Base-by-base conservation (phyloP, 331 rosid species). In the Erythrophleum ivorense region DNA sequence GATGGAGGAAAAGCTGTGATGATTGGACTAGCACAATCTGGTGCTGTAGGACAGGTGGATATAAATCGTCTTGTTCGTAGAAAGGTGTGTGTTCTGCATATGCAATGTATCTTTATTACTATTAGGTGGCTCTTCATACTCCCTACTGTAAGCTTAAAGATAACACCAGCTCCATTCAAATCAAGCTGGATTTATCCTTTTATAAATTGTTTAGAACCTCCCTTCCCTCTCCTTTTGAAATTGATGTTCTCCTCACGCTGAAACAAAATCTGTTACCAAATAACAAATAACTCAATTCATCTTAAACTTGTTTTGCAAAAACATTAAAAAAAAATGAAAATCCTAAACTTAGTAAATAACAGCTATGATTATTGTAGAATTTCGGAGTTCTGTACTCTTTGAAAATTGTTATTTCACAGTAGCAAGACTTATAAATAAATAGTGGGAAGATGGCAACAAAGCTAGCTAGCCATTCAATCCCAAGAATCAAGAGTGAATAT, bases 1-100 rank as follows among this genome's bases (percentile, higher is more conserved):
- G 98, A 91, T 84, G 99, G 99, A 84, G 99, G 99, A 76, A 95
- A 89, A 87, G 99, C 98, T 9, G 98, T 95, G 72, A 93, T 95
- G 94, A 88, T 95, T 80, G 99, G 99, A 81, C 91, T 95, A 53
- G 88, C 96, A 11, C 77, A 79, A 85, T 78, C 94, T 29, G 98
- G 97, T 83, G 86, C 93, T 10, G 79, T 93, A 18, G 99, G 99
- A 82, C 86, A 93, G 89, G 81, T 95, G 76, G 99, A 95, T 64
- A 95, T 95, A 78, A 95, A 95, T 80, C 93, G 90, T 63, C 98
- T 95, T 70, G 98, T 95, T 83, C 98, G 96, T 34, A 86, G 94
- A 88, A 95, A 95, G 97, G 99, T 91, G 75, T 46, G 76, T 81
- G 33, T 68, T 78, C 15, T 74, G 41, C 15, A 5, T 24, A 43